These are phyloP conservation scores for Fomes fomentarius DNA, from an alignment of 1,284 basidiomycete genomes.

Conservation along the genomic window DNA sequence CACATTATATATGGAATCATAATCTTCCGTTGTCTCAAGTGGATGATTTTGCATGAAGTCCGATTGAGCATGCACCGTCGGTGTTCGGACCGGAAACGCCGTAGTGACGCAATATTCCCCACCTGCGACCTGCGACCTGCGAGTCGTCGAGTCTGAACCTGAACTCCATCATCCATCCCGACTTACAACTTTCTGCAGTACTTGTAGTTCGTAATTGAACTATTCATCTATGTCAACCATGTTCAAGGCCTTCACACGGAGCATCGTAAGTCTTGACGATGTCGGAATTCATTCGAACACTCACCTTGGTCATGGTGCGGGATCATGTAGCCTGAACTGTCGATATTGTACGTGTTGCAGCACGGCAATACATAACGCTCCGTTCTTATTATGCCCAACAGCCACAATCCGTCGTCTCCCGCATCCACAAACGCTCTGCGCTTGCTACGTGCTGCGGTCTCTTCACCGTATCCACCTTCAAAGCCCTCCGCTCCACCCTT, in stretches of 20 bases:
- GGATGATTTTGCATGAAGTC: too few relatives aligned
- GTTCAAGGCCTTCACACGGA: slow-evolving; percentile 22
- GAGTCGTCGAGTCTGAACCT: too few relatives aligned
- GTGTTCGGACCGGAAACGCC: too few relatives aligned
- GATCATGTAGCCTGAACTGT: slow-evolving; percentile 55
- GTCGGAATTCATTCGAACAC: too few relatives aligned
- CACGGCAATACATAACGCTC: too few relatives aligned
- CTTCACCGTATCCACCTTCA: slow-evolving; percentile 60
- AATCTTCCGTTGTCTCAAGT: too few relatives aligned
- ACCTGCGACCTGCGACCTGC: too few relatives aligned
- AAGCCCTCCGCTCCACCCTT: slow-evolving; percentile 52
- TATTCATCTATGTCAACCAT: background rate
- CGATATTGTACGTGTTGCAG: slow-evolving; percentile 60
- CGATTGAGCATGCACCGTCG: too few relatives aligned
- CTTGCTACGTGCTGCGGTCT: slow-evolving; percentile 59
- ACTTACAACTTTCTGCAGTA: too few relatives aligned
- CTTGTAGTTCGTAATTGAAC: background rate
- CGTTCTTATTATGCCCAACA: slow-evolving; percentile 31
- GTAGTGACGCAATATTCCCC: too few relatives aligned
- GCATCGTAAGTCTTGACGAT: slow-evolving; percentile 9
- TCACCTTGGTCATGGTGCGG: background rate
- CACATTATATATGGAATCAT: too few relatives aligned
- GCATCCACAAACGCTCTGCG: slow-evolving; percentile 62
- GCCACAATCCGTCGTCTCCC: slow-evolving; percentile 66
- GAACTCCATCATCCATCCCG: too few relatives aligned